Evolutionary conservation across 352 stramenopile genomes (phyloP).

Genomic region (Phytophthora niederhauseri): DNA sequence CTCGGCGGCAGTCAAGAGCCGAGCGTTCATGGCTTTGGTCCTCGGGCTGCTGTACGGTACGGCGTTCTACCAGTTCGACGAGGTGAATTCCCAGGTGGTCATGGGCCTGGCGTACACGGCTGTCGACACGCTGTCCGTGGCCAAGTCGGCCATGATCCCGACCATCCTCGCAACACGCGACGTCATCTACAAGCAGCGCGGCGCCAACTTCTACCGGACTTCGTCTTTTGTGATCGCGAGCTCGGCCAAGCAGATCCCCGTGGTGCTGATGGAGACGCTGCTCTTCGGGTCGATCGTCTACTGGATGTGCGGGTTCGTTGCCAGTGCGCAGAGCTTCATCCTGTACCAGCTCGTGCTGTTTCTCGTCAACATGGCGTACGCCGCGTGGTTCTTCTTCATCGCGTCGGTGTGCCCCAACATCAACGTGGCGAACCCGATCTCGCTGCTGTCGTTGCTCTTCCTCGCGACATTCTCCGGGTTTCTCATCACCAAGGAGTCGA

Average conservation of each 20-base stretch:
- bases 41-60: conserved; percentile 28
- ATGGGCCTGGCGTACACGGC: conserved; percentile 72
- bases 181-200: conserved; percentile 88
- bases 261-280: conserved; percentile 62
- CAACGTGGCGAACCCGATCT: conserved; percentile 50
- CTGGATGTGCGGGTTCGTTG: conserved; percentile 78
- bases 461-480: conserved; percentile 60
- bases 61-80: conserved; percentile 33
- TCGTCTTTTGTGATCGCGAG: conserved; percentile 73
- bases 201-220: conserved; percentile 81
- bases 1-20: conserved; percentile 29
- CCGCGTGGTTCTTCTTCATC: conserved; percentile 54
- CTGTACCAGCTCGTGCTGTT: conserved; percentile 68
- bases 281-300: conserved; percentile 85
- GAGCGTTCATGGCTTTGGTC: conserved; percentile 23
- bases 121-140: conserved; percentile 78
- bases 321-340: conserved; percentile 48
- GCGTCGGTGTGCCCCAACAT: conserved; percentile 34
- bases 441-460: conserved; percentile 48
- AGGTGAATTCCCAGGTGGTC: conserved; percentile 25
- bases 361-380: conserved; percentile 43
- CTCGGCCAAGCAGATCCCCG: conserved; percentile 40
- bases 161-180: conserved; percentile 62
- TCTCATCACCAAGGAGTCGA: conserved; percentile 45
- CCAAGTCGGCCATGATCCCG: conserved; percentile 69